phyloP scores from a whole-genome alignment of 306 rosid genomes.

The Clitoria ternatea region DNA sequence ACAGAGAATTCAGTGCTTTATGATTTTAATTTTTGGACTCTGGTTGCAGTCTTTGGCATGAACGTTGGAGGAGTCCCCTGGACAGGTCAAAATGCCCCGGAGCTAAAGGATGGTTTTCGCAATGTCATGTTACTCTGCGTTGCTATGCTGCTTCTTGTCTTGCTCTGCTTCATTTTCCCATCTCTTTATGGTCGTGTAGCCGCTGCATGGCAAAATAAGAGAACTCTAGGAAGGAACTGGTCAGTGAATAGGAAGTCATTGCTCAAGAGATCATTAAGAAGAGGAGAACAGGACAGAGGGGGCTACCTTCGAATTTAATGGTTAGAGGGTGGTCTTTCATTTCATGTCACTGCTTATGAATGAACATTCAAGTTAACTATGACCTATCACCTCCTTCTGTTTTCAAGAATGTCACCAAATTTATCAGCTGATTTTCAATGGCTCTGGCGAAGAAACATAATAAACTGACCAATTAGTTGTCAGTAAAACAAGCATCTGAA shows the following conservation, averaged over 20 bases:
- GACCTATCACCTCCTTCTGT: neutral
- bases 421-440: constrained; percentile 10
- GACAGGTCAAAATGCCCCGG: constrained; percentile 66
- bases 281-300: constrained; percentile 44
- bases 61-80: constrained; percentile 98
- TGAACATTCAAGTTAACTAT: neutral
- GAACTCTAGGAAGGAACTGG: constrained; percentile 55
- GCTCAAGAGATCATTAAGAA: constrained; percentile 46
- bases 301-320: constrained; percentile 83
- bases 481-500: constrained; percentile 16
- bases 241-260: constrained; percentile 72
- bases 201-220: constrained; percentile 48
- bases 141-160: constrained; percentile 50
- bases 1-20: neutral
- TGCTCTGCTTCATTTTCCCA: constrained; percentile 86
- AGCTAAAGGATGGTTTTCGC: constrained; percentile 66
- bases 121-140: constrained; percentile 76
- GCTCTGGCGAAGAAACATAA: neutral
- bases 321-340: neutral
- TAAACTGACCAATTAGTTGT: neutral
- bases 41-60: constrained; percentile 85
- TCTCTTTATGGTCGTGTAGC: constrained; percentile 49
- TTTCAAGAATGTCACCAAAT: constrained; percentile 18
- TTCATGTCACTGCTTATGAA: neutral
- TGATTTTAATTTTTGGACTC: constrained; percentile 14